These are phyloP conservation scores for Cunninghamia lanceolata DNA, from an alignment of 75 land plant genomes.

Conservation along the genomic window DNA sequence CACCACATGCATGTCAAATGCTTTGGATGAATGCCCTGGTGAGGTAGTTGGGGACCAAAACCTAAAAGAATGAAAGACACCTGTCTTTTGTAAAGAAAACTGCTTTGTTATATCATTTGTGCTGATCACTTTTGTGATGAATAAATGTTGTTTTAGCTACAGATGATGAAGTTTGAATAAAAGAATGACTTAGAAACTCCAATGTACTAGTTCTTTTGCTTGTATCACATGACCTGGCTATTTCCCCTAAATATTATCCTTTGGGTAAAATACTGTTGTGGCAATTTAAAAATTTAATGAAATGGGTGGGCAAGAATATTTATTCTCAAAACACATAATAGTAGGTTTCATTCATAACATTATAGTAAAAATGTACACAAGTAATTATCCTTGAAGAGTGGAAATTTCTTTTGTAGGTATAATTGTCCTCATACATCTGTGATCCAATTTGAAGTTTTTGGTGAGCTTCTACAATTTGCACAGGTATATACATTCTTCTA, in stretches of 20 bases:
- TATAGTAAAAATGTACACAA: background rate
- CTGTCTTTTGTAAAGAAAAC: background rate
- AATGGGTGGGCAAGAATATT: background rate
- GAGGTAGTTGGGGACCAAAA: background rate
- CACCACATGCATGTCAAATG: background rate
- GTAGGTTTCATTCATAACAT: background rate
- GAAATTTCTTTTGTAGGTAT: conserved; percentile 36
- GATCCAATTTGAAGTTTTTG: conserved; percentile 62
- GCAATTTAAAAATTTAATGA: background rate
- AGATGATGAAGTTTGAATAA: background rate
- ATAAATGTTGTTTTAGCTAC: background rate
- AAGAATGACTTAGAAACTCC: background rate
- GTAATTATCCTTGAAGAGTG: background rate
- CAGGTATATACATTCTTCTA: conserved; percentile 46
- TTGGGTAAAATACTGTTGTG: background rate
- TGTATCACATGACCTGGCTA: background rate
- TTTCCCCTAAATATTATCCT: background rate
- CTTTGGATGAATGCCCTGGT: background rate
- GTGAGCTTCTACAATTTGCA: conserved; percentile 64
- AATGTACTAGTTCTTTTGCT: background rate
- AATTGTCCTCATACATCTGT: conserved; percentile 73
- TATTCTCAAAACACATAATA: background rate
- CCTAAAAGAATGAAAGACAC: background rate
- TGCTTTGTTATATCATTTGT: too few species aligned
- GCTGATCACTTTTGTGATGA: background rate